Conservation (phyloP, 192 early-diverging fungal species). For the Coemansia sp. region DNA sequence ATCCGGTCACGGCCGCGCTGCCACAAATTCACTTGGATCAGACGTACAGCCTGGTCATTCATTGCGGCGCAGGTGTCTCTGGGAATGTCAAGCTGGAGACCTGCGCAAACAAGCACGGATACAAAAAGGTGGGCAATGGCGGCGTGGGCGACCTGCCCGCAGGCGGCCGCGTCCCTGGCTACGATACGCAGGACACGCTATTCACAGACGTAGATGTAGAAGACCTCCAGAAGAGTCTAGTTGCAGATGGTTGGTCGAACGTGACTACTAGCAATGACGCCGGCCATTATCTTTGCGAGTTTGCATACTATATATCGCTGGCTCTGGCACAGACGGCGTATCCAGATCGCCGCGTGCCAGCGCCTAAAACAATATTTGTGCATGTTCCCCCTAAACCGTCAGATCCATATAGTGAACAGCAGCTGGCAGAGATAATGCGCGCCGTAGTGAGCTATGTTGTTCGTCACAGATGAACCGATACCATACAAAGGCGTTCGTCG, state of each 20-base stretch:
- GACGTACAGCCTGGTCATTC: conserved; percentile 54
- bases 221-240: conserved; percentile 22
- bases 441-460: conserved; percentile 23
- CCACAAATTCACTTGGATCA: conserved; percentile 44
- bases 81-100: conserved; percentile 52
- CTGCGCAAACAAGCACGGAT: conserved; percentile 55
- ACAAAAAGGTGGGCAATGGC: conserved; percentile 52
- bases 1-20: conserved; percentile 44
- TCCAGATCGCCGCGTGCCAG: conserved; percentile 5
- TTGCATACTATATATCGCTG: conserved; percentile 59
- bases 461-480: not conserved
- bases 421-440: conserved; percentile 39
- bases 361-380: conserved; percentile 50
- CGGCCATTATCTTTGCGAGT: conserved; percentile 63
- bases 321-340: conserved; percentile 28
- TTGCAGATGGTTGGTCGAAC: conserved; percentile 44
- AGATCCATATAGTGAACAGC: conserved; percentile 33
- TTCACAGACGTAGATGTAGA: conserved; percentile 45
- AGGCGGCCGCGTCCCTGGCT: conserved; percentile 34
- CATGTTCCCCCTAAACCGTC: conserved; percentile 45
- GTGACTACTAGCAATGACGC: conserved; percentile 50
- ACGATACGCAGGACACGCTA: conserved; percentile 25
- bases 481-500: no score
- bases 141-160: conserved; percentile 35
- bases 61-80: conserved; percentile 55